These are phyloP conservation scores for Carex pumila DNA, from an alignment of 176 grass and related monocot species.

Conservation along the genomic window DNA sequence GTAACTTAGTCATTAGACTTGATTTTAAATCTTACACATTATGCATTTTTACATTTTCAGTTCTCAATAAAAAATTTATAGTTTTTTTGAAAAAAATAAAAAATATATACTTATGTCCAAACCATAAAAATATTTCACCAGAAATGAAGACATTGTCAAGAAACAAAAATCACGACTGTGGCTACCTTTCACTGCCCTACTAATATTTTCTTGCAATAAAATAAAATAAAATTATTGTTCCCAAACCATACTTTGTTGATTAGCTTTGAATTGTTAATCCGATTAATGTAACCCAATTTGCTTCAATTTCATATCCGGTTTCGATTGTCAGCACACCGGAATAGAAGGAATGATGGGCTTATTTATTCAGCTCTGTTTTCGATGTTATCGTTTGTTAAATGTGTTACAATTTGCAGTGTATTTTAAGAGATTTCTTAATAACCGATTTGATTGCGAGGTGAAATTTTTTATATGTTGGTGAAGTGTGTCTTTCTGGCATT, in stretches of 20 bases:
- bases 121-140: background rate
- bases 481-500: slow-evolving; percentile 11
- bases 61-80: no score
- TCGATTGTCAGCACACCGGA: background rate
- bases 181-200: background rate
- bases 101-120: background rate
- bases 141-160: background rate
- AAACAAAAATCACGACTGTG: background rate
- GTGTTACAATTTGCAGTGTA: background rate
- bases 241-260: background rate
- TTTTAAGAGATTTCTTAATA: background rate
- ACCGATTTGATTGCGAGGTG: background rate
- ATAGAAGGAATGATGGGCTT: background rate
- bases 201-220: background rate
- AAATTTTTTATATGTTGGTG: background rate
- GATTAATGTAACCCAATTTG: background rate
- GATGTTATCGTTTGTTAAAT: background rate
- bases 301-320: background rate
- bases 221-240: background rate
- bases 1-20: no score
- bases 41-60: no score
- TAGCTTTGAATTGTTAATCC: background rate
- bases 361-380: background rate
- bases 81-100: no score
- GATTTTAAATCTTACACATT: no score